These are phyloP conservation scores for Hypoxylon subgilvum DNA, from an alignment of 495 filamentous ascomycete species.

Conservation along the genomic window DNA sequence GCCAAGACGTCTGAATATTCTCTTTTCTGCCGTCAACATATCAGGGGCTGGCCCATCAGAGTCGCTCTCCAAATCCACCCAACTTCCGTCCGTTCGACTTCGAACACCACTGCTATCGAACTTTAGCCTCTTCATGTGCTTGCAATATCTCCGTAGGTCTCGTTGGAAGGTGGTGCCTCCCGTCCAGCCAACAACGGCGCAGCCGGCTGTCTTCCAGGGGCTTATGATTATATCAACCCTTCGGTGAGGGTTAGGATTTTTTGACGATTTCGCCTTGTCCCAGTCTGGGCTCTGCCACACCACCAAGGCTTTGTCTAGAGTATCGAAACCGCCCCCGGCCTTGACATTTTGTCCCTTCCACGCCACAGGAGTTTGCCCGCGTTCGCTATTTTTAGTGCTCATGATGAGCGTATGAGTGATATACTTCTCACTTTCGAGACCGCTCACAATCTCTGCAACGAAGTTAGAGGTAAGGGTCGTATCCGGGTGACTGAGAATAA, in stretches of 20 bases:
- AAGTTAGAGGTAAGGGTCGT: conserved; percentile 68
- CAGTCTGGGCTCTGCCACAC: conserved; percentile 87
- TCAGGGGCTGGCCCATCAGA: conserved; percentile 51
- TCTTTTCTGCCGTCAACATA: conserved; percentile 75
- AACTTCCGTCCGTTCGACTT: conserved; percentile 65
- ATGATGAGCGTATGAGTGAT: conserved; percentile 84
- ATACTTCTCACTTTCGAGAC: conserved; percentile 69
- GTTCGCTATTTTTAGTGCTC: conserved; percentile 66
- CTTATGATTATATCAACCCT: conserved; percentile 93
- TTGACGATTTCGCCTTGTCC: conserved; percentile 47
- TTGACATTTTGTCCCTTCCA: conserved; percentile 53
- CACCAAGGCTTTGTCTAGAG: conserved; percentile 86
- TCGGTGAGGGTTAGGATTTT: conserved; percentile 78
- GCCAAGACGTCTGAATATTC: conserved; percentile 80
- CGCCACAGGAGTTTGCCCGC: conserved; percentile 69
- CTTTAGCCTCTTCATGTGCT: conserved; percentile 73
- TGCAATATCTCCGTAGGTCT: conserved; percentile 81
- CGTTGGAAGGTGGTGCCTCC: conserved; percentile 88
- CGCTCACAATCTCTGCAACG: conserved; percentile 68
- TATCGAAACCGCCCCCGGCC: conserved; percentile 72
- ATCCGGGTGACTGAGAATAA: conserved; percentile 82
- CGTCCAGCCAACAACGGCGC: conserved; percentile 86
- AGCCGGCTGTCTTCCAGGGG: conserved; percentile 86
- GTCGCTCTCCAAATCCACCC: conserved; percentile 66
- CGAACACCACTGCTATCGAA: conserved; percentile 91